A percentile compares a stretch with the other conserved stretches of the same genome.
These are phyloP conservation scores for Abelmoschus esculentus DNA, from an alignment of 345 rosid species.

Conservation along the genomic window DNA sequence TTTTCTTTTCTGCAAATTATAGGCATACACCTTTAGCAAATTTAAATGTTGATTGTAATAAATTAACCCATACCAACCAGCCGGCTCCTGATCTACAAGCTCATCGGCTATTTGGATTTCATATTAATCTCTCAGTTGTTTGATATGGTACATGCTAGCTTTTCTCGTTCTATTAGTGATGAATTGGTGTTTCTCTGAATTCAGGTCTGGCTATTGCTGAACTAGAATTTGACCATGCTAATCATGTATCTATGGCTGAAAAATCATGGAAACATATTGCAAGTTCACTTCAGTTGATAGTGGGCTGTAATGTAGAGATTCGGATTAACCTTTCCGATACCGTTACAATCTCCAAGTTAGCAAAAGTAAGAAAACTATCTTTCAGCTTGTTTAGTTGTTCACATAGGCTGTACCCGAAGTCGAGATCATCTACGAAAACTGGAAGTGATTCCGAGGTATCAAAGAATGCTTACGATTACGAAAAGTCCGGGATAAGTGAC, in stretches of 20 bases:
- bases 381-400: conserved; percentile 71
- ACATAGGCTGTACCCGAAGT: conserved; percentile 43
- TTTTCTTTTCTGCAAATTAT: background rate
- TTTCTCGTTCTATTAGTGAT: background rate
- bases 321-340: conserved; percentile 52
- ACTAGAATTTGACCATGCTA: conserved; percentile 53
- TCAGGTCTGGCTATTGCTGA: conserved; percentile 77
- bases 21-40: background rate
- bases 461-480: conserved; percentile 29
- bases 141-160: background rate
- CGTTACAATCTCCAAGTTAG: conserved; percentile 34
- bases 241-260: conserved; percentile 65
- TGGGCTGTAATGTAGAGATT: conserved; percentile 87
- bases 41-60: background rate
- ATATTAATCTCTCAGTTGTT: background rate
- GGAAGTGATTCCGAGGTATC: conserved; percentile 41
- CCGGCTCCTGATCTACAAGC: too few relatives aligned
- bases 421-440: conserved; percentile 27
- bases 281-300: conserved; percentile 60
- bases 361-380: conserved; percentile 45
- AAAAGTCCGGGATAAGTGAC: conserved; percentile 33
- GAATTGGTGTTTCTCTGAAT: conserved; percentile 7
- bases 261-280: conserved; percentile 93
- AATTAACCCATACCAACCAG: too few relatives aligned
- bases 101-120: too few relatives aligned